phyloP scores from a whole-genome alignment of 805 yeast species.

The Dipodascopsis tothii region DNA sequence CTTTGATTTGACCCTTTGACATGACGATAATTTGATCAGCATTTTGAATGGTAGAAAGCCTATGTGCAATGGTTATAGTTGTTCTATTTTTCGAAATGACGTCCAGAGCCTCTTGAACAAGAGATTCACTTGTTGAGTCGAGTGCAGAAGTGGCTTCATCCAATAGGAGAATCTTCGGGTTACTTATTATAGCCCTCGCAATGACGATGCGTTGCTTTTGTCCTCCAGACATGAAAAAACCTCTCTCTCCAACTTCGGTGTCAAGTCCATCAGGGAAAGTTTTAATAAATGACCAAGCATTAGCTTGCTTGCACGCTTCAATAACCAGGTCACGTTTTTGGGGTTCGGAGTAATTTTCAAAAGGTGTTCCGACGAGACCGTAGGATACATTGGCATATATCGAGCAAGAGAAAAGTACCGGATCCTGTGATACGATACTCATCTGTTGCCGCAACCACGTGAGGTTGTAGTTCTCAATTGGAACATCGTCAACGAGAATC shows the following conservation, averaged over 20 bases:
- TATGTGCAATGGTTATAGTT: constrained; percentile 50
- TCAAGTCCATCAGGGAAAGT: constrained; percentile 47
- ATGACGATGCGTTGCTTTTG: constrained; percentile 56
- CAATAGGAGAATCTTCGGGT: constrained; percentile 48
- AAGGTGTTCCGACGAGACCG: constrained; percentile 42
- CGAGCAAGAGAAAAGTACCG: constrained; percentile 60
- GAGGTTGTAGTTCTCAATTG: constrained; percentile 42
- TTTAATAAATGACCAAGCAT: constrained; percentile 42
- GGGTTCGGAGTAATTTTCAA: constrained; percentile 32
- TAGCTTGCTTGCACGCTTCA: constrained; percentile 43
- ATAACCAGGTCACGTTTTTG: constrained; percentile 32
- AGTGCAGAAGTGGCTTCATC: constrained; percentile 63
- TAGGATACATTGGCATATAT: constrained; percentile 70
- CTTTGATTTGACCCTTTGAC: constrained; percentile 37
- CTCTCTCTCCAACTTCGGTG: constrained; percentile 43
- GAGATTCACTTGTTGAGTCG: constrained; percentile 52
- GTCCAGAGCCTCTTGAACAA: constrained; percentile 45
- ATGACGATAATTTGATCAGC: constrained; percentile 42
- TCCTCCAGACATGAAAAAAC: constrained; percentile 56
- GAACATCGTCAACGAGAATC: constrained; percentile 42
- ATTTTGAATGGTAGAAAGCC: constrained; percentile 42
- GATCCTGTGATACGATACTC: constrained; percentile 56
- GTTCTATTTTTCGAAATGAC: constrained; percentile 30
- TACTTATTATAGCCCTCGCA: constrained; percentile 49
- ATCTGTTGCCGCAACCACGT: constrained; percentile 44